Conservation (phyloP, 169 alveolate genomes). For the Plasmodium coatneyi region DNA sequence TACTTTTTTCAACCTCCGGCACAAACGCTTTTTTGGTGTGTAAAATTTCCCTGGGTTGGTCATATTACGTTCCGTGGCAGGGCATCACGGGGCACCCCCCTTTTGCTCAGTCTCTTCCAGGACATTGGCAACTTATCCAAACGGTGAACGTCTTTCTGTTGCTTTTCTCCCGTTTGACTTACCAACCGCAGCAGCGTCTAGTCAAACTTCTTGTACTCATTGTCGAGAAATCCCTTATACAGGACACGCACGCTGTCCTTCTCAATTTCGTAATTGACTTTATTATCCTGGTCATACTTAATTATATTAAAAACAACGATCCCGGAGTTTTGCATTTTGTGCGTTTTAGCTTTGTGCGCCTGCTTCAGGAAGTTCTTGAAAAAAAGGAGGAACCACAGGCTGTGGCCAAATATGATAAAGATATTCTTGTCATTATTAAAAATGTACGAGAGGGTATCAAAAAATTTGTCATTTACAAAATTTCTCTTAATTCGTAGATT, state of each 20-base stretch:
- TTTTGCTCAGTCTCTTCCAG: background rate
- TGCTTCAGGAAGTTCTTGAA: slow-evolving; percentile 38
- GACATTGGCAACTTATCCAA: background rate
- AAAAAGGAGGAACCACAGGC: slow-evolving; percentile 46
- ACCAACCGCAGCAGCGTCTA: background rate
- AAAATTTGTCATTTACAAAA: slow-evolving; percentile 1
- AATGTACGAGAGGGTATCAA: slow-evolving; percentile 45
- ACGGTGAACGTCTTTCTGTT: background rate
- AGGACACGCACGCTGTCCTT: slow-evolving; percentile 19
- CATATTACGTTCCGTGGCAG: background rate
- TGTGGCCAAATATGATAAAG: slow-evolving; percentile 65
- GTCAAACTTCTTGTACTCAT: background rate
- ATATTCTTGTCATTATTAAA: slow-evolving; percentile 24
- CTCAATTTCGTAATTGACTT: slow-evolving; percentile 26
- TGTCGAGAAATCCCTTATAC: slow-evolving; percentile 36
- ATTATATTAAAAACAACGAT: slow-evolving; percentile 39
- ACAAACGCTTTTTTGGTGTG: background rate
- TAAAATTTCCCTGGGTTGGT: background rate
- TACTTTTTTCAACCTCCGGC: background rate
- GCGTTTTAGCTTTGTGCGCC: slow-evolving; percentile 49
- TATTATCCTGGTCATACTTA: background rate
- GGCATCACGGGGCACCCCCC: background rate
- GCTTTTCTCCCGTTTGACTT: background rate
- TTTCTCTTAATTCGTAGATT: background rate
- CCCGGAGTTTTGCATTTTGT: slow-evolving; percentile 46